Base-by-base conservation (phyloP, 1,284 basidiomycete genomes). In the Cystobasidium sp. region DNA sequence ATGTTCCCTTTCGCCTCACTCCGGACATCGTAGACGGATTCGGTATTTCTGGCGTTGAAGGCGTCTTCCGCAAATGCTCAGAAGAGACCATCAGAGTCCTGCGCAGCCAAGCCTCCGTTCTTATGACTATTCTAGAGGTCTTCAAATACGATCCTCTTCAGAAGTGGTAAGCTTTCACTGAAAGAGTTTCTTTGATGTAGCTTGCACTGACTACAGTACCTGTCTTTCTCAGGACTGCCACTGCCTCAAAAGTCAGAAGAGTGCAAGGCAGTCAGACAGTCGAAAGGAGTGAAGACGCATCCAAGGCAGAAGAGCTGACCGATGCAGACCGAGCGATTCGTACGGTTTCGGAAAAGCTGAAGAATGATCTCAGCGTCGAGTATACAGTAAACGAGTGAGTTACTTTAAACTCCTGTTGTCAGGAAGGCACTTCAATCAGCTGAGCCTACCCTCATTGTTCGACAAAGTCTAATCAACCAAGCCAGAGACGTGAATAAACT, bases 111-210 rank as follows among this genome's bases (percentile, higher is more conserved):
- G 91, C 92, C 0, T 90, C 90, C 70, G 88, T 96, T 55, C 90
- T 99, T 80, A 88, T 96, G 85, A 98, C 95, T 1, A 91, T 99
- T 0, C 86, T 99, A 47, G 95, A 97, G 80, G 96, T 98, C 12
- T 97, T 98, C 87, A 94, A 93, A 82, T 89, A 97, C 80, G 96
- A 99, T 82, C 96, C 97, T 0, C 86, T 99, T 14, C 92, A 97
- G 79, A 90, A 89, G 24, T 99, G 96, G 96, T 90, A 74, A 70
- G 87, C 18, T 31, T 16, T 14, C 5, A 16, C 14, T 61, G 20
- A 41, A 39, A 61, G 6, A 24, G 56, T 62, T 12, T 14, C 65
- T 31, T 31, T 31, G 31, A 31, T 31, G 31, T 64, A 53, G 65
- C 53, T n/a, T 68, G 77, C 77, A 22, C 74, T 76, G 64, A 78